Percentiles rank a stretch among this genome's conserved stretches.
phyloP scores from a whole-genome alignment of 305 asterid species.

The Rubia balearica region DNA sequence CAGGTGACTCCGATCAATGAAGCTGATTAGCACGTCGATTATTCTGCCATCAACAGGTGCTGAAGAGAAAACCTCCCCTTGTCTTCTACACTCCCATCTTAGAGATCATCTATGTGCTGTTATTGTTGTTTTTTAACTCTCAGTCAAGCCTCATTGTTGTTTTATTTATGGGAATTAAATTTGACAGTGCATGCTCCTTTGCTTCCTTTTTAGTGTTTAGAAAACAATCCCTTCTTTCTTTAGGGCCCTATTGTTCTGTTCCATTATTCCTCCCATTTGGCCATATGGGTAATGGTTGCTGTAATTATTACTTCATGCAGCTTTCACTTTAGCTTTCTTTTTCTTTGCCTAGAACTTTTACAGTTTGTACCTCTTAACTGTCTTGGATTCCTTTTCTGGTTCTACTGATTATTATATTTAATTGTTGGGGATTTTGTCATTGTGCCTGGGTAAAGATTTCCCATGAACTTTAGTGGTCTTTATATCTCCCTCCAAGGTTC shows the following conservation, averaged over 20 bases:
- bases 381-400: neutral
- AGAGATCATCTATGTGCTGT: slow-evolving; percentile 16
- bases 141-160: slow-evolving; percentile 17
- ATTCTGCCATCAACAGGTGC: slow-evolving; percentile 12
- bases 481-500: neutral
- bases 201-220: neutral
- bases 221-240: slow-evolving; percentile 11
- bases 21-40: slow-evolving; percentile 13
- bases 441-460: slow-evolving; percentile 5
- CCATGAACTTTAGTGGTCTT: neutral
- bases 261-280: slow-evolving; percentile 34
- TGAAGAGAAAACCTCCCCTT: slow-evolving; percentile 20
- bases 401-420: neutral
- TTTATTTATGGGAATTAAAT: slow-evolving; percentile 17
- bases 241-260: slow-evolving; percentile 30
- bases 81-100: slow-evolving; percentile 25
- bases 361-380: slow-evolving; percentile 5
- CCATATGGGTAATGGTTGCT: slow-evolving; percentile 53
- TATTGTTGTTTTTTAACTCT: slow-evolving; percentile 21
- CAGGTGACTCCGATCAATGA: slow-evolving; percentile 22
- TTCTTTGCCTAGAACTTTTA: slow-evolving; percentile 14
- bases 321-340: slow-evolving; percentile 30
- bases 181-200: slow-evolving; percentile 18
- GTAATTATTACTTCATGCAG: slow-evolving; percentile 61
- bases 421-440: neutral